Evolutionary conservation across 2,329 filamentous ascomycete species (phyloP).

Genomic region (Tolypocladium amazonense): DNA sequence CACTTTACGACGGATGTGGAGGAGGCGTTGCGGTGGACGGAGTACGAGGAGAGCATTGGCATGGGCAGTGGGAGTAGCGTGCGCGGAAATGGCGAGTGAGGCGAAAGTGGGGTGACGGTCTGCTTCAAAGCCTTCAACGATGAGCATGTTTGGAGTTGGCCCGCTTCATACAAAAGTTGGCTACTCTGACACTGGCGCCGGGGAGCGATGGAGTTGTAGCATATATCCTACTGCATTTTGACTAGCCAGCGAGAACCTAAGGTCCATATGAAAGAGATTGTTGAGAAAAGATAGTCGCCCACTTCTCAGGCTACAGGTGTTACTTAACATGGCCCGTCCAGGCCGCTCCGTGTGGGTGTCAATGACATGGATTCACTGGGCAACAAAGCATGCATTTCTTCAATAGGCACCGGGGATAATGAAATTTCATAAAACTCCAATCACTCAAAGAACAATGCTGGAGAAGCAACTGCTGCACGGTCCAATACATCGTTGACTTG

Average conservation of each 20-base stretch:
- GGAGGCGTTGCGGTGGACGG: constrained; percentile 72
- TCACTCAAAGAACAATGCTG: too few relatives aligned
- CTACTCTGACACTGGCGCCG: neutral
- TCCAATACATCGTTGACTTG: too few relatives aligned
- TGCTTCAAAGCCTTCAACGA: neutral
- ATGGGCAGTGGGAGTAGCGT: constrained; percentile 10
- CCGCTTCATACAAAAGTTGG: neutral
- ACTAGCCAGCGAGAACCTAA: neutral
- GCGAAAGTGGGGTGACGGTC: constrained; percentile 2
- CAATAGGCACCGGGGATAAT: too few relatives aligned
- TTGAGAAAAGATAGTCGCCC: neutral
- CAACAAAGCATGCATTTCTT: neutral
- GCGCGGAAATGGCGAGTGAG: neutral
- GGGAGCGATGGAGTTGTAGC: neutral
- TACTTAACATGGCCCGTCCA: neutral
- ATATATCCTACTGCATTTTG: neutral
- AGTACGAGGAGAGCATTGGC: constrained; percentile 49
- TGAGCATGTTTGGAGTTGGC: neutral
- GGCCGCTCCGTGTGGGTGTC: neutral
- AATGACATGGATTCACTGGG: neutral
- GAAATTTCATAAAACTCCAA: too few relatives aligned
- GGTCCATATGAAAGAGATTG: neutral
- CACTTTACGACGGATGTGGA: constrained; percentile 79
- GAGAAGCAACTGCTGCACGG: too few relatives aligned
- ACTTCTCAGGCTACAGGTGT: neutral